Base-by-base conservation (phyloP, 1,284 basidiomycete genomes). In the Malassezia equina region DNA sequence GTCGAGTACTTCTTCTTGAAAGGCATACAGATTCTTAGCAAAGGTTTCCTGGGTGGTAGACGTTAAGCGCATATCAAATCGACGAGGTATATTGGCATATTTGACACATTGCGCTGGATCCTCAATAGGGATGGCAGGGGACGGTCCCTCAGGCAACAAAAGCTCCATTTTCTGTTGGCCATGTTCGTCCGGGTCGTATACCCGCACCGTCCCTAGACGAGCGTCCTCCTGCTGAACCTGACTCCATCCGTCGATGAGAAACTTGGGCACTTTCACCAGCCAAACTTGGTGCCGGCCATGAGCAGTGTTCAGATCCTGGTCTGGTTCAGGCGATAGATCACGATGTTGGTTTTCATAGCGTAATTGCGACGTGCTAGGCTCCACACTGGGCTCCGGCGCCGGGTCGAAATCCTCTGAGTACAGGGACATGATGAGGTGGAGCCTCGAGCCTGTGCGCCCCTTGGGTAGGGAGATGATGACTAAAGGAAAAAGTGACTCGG, bases 211-310 rank as follows among this genome's bases (percentile, higher is more conserved):
- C 4, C 79, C 79, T 12, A 80, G 58, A 4, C 76, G 70, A 29
- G 77, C 66, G 19, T 78, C 79, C 19, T 75, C 75, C 47, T 77
- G 71, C n/a, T 69, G 63, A 12, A 78, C 75, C 17, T 70, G 63
- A 57, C 73, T 70, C 79, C 79, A 80, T 28, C 76, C 73, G 55
- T 80, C 77, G 28, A 78, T 67, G 17, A 80, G 56, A 65, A 80
- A 80, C 13, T 77, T 71, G 11, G 79, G 79, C 25, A 80, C 75
- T 70, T 78, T 73, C 36, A 74, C 71, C 0, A 74, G 56, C 71
- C 71, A 74, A 1, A 70, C 65, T 25, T 65, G 64, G 25, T 66
- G 63, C 17, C 61, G 53, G 0, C 64, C 69, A 15, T 61, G 51
- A 13, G 54, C 28, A 21, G 63, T 51, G 33, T 71, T 60, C n/a